These are phyloP conservation scores for Pleoardoris graminearum DNA, from an alignment of 2,329 filamentous ascomycete species.

Conservation along the genomic window DNA sequence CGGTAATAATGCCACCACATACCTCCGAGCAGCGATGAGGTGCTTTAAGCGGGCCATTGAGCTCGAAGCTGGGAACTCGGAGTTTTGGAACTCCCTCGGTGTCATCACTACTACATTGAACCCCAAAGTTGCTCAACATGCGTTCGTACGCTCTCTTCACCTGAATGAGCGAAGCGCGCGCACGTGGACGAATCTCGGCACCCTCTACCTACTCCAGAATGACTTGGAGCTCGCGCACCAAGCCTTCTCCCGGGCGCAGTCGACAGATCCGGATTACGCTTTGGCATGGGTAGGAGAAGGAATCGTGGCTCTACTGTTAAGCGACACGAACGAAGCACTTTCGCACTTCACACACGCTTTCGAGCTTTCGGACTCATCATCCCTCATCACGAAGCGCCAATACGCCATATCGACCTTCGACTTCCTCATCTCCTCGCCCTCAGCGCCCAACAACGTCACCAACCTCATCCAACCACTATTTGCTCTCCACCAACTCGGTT, in stretches of 20 bases:
- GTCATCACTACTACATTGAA: constrained; percentile 87
- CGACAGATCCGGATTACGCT: constrained; percentile 89
- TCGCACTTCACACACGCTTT: constrained; percentile 91
- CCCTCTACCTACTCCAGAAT: constrained; percentile 80
- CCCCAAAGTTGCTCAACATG: constrained; percentile 86
- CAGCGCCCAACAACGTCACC: constrained; percentile 56
- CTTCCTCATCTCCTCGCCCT: constrained; percentile 65
- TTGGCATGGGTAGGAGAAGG: constrained; percentile 95
- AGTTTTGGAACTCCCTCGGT: constrained; percentile 96
- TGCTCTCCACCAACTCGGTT: constrained; percentile 78
- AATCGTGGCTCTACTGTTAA: constrained; percentile 75
- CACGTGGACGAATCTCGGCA: constrained; percentile 88
- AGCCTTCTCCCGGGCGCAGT: constrained; percentile 87
- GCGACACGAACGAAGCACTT: constrained; percentile 75
- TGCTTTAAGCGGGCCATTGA: constrained; percentile 97
- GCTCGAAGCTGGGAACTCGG: constrained; percentile 87
- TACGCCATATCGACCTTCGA: constrained; percentile 85
- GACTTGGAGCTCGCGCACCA: constrained; percentile 86
- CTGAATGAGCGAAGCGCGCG: constrained; percentile 84
- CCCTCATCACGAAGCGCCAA: constrained; percentile 72
- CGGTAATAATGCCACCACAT: constrained; percentile 59
- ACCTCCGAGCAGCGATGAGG: constrained; percentile 78
- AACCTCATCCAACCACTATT: constrained; percentile 83
- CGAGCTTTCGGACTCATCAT: constrained; percentile 82
- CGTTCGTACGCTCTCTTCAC: constrained; percentile 89